Evolutionary conservation across 306 rosid genomes (phyloP).

Genomic region (Trifolium pratense): DNA sequence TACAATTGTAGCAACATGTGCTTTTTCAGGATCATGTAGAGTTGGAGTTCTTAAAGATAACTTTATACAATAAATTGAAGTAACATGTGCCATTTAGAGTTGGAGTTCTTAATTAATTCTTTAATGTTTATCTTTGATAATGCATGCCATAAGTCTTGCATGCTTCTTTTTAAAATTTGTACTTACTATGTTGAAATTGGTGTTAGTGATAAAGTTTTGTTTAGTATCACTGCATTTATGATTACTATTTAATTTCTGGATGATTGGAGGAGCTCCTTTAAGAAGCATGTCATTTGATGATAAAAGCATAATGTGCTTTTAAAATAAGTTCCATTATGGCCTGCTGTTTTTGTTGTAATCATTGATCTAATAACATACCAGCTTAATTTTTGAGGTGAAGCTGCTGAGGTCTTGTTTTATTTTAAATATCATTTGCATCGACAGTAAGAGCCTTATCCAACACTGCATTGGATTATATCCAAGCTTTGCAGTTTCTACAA

Average conservation of each 20-base stretch:
- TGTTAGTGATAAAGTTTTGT: not conserved
- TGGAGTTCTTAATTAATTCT: slow-evolving; percentile 3
- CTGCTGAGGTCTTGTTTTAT: no score
- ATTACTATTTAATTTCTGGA: slow-evolving; percentile 24
- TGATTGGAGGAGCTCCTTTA: slow-evolving; percentile 22
- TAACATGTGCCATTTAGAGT: not conserved
- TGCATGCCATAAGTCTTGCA: slow-evolving; percentile 2
- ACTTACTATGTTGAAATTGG: slow-evolving; percentile 9
- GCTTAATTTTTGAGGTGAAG: no score
- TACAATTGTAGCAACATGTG: not conserved
- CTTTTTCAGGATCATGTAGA: not conserved
- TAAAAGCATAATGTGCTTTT: slow-evolving; percentile 13
- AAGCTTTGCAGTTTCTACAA: slow-evolving; percentile 7
- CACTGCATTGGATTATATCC: not conserved
- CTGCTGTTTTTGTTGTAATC: not conserved
- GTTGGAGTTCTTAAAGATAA: not conserved
- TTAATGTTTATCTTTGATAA: not conserved
- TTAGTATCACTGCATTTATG: not conserved
- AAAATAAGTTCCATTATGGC: slow-evolving; percentile 10
- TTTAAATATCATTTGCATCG: no score
- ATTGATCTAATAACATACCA: no score
- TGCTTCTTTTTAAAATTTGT: not conserved
- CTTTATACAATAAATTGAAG: not conserved
- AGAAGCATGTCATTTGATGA: slow-evolving; percentile 3
- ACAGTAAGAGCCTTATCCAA: not conserved